phyloP scores from a whole-genome alignment of 148 eudicot genomes.

The Arbutus unedo region DNA sequence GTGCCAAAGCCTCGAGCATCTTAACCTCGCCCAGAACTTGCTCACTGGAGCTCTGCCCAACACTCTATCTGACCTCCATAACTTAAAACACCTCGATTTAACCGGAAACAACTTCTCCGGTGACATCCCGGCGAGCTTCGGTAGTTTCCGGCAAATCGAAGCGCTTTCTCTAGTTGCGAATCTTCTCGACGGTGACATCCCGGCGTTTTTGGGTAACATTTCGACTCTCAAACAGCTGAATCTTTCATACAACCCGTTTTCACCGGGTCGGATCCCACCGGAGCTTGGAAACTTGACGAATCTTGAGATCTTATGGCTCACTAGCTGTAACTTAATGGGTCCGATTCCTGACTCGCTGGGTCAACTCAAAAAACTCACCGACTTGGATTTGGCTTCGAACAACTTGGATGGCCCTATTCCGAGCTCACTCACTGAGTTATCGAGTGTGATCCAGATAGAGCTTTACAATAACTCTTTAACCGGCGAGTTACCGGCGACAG shows the following conservation, averaged over 20 bases:
- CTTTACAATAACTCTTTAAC: conserved; percentile 57
- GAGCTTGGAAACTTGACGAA: conserved; percentile 51
- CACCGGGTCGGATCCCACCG: conserved; percentile 51
- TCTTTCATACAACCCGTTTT: conserved; percentile 62
- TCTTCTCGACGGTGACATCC: conserved; percentile 59
- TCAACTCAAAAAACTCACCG: conserved; percentile 35
- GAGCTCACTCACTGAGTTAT: conserved; percentile 48
- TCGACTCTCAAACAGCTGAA: conserved; percentile 58
- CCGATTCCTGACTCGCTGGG: conserved; percentile 63
- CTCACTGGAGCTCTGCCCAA: conserved; percentile 48
- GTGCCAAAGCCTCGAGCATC: conserved; percentile 39
- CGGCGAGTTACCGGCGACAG: conserved; percentile 55
- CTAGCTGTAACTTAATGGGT: conserved; percentile 46
- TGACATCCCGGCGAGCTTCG: conserved; percentile 55
- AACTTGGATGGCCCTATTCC: conserved; percentile 49
- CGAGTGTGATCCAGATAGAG: conserved; percentile 53
- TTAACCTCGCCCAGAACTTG: conserved; percentile 50
- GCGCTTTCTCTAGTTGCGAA: conserved; percentile 48
- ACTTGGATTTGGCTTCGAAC: conserved; percentile 65
- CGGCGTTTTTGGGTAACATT: conserved; percentile 45
- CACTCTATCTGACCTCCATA: conserved; percentile 26
- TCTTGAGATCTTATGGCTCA: conserved; percentile 62
- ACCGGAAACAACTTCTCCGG: conserved; percentile 76
- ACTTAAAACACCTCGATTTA: conserved; percentile 48
- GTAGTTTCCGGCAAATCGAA: conserved; percentile 46